Conservation (phyloP, 1,284 basidiomycete genomes). For the Trametes versicolor region DNA sequence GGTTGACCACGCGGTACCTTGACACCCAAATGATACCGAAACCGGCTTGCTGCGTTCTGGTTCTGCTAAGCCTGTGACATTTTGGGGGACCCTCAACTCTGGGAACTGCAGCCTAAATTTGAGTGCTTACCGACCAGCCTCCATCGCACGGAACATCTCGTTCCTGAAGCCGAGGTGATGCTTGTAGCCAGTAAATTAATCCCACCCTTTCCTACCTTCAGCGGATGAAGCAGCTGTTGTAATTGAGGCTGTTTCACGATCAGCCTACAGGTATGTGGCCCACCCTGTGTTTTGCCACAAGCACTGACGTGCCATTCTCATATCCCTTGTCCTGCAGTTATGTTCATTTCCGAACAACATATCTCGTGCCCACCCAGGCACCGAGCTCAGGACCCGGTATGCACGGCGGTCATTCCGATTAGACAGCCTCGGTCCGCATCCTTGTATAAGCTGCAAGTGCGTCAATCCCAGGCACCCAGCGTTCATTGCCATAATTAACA, state of each 20-base stretch:
- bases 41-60: neutral
- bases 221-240: neutral
- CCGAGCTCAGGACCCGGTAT: neutral
- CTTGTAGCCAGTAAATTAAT: neutral
- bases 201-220: neutral
- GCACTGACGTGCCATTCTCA: neutral
- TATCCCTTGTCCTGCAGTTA: too few relatives aligned
- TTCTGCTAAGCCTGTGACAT: neutral
- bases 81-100: neutral
- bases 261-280: neutral
- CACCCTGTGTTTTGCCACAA: neutral
- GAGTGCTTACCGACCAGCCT: neutral
- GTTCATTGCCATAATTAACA: conserved; percentile 23
- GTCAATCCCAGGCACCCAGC: conserved; percentile 21
- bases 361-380: conserved; percentile 6
- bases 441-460: conserved; percentile 7
- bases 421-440: conserved; percentile 5
- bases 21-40: too few relatives aligned
- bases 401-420: neutral
- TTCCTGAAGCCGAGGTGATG: neutral
- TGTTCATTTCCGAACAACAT: neutral
- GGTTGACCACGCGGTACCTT: too few relatives aligned
- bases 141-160: neutral
- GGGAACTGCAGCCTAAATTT: too few relatives aligned
- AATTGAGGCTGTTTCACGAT: neutral